Evolutionary conservation across 2,329 filamentous ascomycete species (phyloP), one percentile per base, ranked within the genome.

Genomic region (Fusarium devonianum): DNA sequence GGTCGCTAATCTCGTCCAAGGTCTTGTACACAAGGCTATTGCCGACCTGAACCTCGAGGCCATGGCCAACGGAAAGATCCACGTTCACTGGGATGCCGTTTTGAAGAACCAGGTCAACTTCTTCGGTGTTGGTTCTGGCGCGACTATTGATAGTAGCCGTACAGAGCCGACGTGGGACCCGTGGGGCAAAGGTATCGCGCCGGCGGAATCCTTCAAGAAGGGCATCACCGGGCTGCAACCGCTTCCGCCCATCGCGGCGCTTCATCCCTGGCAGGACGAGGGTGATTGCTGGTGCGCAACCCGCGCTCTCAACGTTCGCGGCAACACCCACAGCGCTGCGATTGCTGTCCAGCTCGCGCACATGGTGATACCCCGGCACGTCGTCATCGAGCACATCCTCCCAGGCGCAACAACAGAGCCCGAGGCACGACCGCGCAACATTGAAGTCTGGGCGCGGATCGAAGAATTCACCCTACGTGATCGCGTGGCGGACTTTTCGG

Each of bases 231-330:
- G 58, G 26, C 17, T 63, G 8, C 44, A 59, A 4, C 58, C 59
- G 1, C 42, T 49, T 3, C 73, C 78, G 1, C 78, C 80, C 0
- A 64, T 74, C n/a, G 70, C 77, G 0, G 90, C 88, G 1, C 77
- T 96, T 2, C 39, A 47, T 2, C 73, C 77, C 4, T 96, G 92
- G 91, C 76, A 85, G 8, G 89, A 96, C 37, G 81, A 87, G 23
- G 90, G 89, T 14, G 89, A 97, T 54, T 95, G 91, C 71, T 97
- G 91, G 89, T 97, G 93, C 69, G 85, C 87, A 4, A 79, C 76
- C 0, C 67, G 65, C 4, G 72, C 73, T 1, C 57, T 66, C 9
- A 73, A 78, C 37, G 69, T 68, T 11, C 72, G 73, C 12, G 71
- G 71, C 9, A 66, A 68, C 12, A 77, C 78, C 7, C 78, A 80